Percentiles rank a stretch among this genome's conserved stretches.
Evolutionary conservation across 371 early-diverging fungal species (phyloP).

Genomic region (Mucor sp.): DNA sequence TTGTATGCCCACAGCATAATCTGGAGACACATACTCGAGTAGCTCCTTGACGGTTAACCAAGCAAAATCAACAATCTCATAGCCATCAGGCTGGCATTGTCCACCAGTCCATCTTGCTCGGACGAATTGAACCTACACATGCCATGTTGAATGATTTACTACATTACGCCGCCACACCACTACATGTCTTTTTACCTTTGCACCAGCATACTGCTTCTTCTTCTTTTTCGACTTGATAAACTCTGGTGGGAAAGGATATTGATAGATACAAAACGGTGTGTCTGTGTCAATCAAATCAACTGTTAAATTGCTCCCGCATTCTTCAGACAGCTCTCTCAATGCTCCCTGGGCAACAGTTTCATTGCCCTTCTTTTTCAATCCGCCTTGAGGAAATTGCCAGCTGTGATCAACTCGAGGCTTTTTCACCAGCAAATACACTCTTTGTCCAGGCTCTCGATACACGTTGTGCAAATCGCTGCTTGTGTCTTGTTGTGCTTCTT

Average conservation of each 20-base stretch:
- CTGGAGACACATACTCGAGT: neutral
- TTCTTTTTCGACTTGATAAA: constrained; percentile 22
- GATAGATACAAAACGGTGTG: constrained; percentile 70
- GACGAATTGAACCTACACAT: constrained; percentile 33
- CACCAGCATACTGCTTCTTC: constrained; percentile 22
- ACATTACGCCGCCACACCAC: neutral
- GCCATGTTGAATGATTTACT: neutral
- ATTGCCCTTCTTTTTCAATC: constrained; percentile 44
- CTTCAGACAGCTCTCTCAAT: constrained; percentile 64
- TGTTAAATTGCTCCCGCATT: constrained; percentile 73
- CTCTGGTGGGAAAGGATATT: constrained; percentile 46
- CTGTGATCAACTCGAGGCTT: constrained; percentile 55
- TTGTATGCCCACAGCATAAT: neutral
- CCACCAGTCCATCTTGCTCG: constrained; percentile 33
- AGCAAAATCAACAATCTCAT: constrained; percentile 70
- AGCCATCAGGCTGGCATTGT: constrained; percentile 59
- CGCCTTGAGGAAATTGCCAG: constrained; percentile 82
- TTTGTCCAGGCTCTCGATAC: constrained; percentile 12
- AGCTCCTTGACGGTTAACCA: constrained; percentile 86
- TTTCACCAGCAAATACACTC: constrained; percentile 76
- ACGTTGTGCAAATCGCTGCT: constrained; percentile 17
- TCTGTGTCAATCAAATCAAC: constrained; percentile 70
- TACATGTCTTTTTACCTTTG: constrained; percentile 21
- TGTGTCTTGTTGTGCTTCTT: neutral
- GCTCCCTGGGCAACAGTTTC: constrained; percentile 78